Percentiles rank a stretch among this genome's conserved stretches.
These are phyloP conservation scores for Cryptococcus depauperatus DNA, from an alignment of 1,284 basidiomycete genomes.

Conservation along the genomic window DNA sequence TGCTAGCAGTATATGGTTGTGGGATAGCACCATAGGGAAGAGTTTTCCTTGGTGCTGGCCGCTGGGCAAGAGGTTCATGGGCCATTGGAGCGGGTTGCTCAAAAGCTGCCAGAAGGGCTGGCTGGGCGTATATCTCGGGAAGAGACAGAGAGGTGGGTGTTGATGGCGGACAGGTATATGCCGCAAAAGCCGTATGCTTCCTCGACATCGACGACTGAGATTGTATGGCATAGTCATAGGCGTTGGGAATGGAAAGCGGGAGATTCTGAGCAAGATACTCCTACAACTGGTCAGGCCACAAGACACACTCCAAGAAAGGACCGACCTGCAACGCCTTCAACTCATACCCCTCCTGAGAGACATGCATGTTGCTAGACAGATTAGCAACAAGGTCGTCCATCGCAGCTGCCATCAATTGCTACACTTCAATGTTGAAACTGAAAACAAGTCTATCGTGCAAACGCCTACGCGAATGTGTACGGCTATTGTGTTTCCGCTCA, in stretches of 20 bases:
- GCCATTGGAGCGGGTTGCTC: neutral
- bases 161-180: constrained; percentile 6
- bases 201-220: constrained; percentile 11
- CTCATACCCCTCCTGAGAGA: constrained; percentile 36
- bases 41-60: constrained; percentile 9
- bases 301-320: constrained; percentile 8
- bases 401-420: constrained; percentile 29
- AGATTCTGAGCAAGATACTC: constrained; percentile 12
- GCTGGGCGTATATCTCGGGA: constrained; percentile 8
- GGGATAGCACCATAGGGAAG: constrained; percentile 10
- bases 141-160: neutral
- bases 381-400: constrained; percentile 40
- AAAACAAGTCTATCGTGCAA: no score
- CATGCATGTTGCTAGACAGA: constrained; percentile 31
- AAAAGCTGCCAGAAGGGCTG: constrained; percentile 2
- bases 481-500: no score
- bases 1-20: neutral
- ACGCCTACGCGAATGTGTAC: no score
- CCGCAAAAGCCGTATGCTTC: constrained; percentile 11
- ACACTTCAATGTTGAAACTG: neutral
- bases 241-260: constrained; percentile 3
- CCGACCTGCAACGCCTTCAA: constrained; percentile 52
- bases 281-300: neutral
- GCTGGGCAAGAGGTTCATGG: constrained; percentile 4
- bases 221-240: constrained; percentile 4